Base-by-base conservation (phyloP, 805 yeast species). In the Starmera dryadoides region DNA sequence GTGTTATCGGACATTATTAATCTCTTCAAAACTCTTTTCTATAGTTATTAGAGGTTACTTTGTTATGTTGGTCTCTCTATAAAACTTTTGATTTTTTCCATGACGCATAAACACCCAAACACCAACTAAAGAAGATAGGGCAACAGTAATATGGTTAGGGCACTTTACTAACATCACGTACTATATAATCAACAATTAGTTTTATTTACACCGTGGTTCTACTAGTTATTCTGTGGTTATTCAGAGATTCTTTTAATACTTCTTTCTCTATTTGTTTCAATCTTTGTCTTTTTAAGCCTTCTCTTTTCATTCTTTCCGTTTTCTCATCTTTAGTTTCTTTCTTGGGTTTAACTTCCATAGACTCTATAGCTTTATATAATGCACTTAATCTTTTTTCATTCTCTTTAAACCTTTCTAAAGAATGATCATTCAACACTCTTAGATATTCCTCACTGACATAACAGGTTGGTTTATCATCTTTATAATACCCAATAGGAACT, bases 401-500 rank as follows among this genome's bases (percentile, higher is more conserved):
- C 52, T 86, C 93, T 8, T 53, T 58, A 51, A 84, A 87, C 47
- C 89, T 67, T 37, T 76, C 83, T 9, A 63, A 49, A 0, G 89
- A 75, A 36, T 85, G 56, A 26, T 61, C 59, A 18, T 82, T 77
- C 6, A 81, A 55, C 30, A 75, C 50, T 10, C 62, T 42, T 20
- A 86, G 55, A 48, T 84, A 83, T 5, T 66, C 60, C 19, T 64
- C 62, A 19, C 63, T 51, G 0, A 85, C 93, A 35, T 80, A 57
- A 12, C 71, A 48, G 1, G 58, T 50, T 17, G 70, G 46, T 12
- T 51, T 40, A 1, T 60, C 60, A 4, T 61, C 63, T 17, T 60
- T 53, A 11, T 70, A 56, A 48, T 61, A 75, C 0, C 89, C 96
- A 25, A 86, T 73, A 1, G 96, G 96, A 0, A 80, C 68, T 0